A percentile compares a stretch with the other conserved stretches of the same genome.
Evolutionary conservation across 2,329 filamentous ascomycete species (phyloP).

Genomic region (Pleochaeta shiraiana): DNA sequence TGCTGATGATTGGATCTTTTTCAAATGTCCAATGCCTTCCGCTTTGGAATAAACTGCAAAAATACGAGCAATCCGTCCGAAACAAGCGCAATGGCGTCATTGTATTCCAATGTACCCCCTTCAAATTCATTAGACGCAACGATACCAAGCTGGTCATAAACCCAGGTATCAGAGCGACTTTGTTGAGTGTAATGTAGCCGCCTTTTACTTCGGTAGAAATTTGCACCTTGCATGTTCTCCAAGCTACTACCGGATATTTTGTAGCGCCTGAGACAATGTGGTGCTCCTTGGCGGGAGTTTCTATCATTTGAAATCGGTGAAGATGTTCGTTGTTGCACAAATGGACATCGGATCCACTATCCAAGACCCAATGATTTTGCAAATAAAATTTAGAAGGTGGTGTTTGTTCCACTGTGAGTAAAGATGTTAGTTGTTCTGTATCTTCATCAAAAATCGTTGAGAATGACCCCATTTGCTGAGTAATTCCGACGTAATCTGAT

Average conservation of each 20-base stretch:
- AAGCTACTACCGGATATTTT: background rate
- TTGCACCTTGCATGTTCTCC: background rate
- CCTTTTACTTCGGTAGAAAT: background rate
- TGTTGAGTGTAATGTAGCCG: background rate
- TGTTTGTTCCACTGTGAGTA: background rate
- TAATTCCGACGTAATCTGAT: background rate
- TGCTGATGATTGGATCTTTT: background rate
- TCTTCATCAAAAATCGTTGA: background rate
- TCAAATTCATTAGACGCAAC: background rate
- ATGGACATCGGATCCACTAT: background rate
- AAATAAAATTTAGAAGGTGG: background rate
- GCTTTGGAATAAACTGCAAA: background rate
- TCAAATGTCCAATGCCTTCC: background rate
- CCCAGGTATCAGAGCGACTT: background rate
- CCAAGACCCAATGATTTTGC: background rate
- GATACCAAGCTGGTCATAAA: background rate
- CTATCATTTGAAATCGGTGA: background rate
- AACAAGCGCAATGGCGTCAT: background rate
- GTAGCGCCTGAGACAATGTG: background rate
- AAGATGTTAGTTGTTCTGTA: background rate
- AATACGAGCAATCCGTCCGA: background rate
- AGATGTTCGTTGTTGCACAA: background rate
- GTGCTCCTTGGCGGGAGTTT: background rate
- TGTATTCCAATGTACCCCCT: background rate
- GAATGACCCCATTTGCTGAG: background rate